Conservation (phyloP, 148 eudicot genomes). For the Rheum nobile region DNA sequence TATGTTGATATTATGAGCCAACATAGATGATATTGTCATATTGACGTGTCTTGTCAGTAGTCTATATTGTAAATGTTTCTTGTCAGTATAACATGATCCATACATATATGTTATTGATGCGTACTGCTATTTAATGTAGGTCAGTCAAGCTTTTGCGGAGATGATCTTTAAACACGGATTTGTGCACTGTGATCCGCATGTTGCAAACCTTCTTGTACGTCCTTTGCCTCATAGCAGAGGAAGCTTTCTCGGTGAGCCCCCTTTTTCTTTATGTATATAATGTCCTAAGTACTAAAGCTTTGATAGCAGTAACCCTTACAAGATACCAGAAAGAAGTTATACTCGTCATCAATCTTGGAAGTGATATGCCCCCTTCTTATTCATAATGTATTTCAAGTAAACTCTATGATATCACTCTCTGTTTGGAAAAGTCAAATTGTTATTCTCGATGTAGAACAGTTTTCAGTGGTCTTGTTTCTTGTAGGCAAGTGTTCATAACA, state of each 20-base stretch:
- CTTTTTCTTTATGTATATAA: not conserved
- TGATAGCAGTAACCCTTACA: not conserved
- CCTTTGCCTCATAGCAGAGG: conserved; percentile 57
- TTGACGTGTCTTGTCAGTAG: not conserved
- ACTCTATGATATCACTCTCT: not conserved
- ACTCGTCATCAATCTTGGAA: not conserved
- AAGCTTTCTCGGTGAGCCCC: conserved; percentile 50
- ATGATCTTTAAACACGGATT: conserved; percentile 98
- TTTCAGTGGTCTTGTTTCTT: not conserved
- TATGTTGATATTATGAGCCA: too few species aligned
- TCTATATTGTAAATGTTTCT: not conserved
- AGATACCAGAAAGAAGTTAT: not conserved
- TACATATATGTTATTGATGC: not conserved
- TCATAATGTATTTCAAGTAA: not conserved
- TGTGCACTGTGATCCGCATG: conserved; percentile 99
- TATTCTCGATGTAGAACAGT: not conserved
- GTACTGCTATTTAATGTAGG: conserved; percentile 29
- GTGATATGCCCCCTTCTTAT: not conserved
- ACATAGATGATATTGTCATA: too few species aligned
- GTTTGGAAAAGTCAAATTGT: not conserved
- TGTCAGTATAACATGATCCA: not conserved
- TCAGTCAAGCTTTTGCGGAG: conserved; percentile 88
- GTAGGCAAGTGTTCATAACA: not conserved
- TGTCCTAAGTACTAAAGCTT: not conserved
- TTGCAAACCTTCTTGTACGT: conserved; percentile 84